These are phyloP conservation scores for Apophysomyces ossiformis DNA, from an alignment of 371 early-diverging fungal species.

Conservation along the genomic window DNA sequence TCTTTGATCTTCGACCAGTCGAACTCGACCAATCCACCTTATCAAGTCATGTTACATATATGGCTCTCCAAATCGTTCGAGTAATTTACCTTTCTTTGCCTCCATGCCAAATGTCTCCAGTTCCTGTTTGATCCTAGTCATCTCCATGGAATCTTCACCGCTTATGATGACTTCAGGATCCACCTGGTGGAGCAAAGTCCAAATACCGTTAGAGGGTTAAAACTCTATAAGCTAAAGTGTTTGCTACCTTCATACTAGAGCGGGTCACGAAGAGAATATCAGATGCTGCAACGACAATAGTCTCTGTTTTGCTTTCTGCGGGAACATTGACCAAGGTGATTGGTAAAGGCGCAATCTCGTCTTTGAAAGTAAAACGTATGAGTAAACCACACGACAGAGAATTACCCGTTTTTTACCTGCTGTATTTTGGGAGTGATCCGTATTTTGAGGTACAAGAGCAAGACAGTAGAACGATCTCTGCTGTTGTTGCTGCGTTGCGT, in stretches of 20 bases:
- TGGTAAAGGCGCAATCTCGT: constrained; percentile 62
- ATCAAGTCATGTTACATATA: neutral
- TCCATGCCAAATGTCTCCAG: constrained; percentile 61
- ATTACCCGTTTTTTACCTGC: constrained; percentile 7
- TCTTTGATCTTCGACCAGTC: constrained; percentile 82
- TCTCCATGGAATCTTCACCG: constrained; percentile 52
- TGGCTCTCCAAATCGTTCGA: neutral
- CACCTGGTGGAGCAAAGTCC: constrained; percentile 33
- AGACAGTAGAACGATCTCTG: constrained; percentile 57
- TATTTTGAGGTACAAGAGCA: constrained; percentile 40
- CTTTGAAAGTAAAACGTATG: constrained; percentile 6
- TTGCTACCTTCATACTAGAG: constrained; percentile 43
- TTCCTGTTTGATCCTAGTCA: constrained; percentile 49
- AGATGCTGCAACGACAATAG: constrained; percentile 61
- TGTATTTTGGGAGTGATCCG: constrained; percentile 17
- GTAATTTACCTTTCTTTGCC: constrained; percentile 34
- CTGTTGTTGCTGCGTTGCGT: constrained; percentile 28
- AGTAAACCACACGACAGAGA: neutral
- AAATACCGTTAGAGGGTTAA: neutral
- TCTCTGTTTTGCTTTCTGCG: constrained; percentile 45
- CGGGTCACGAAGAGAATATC: constrained; percentile 73
- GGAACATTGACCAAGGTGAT: constrained; percentile 63
- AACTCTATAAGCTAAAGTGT: neutral
- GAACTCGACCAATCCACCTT: constrained; percentile 54
- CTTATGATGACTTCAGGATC: constrained; percentile 60